Percentiles rank a stretch among this genome's conserved stretches.
Evolutionary conservation across 75 land plant species (phyloP).

Genomic region (Azolla pinnata): DNA sequence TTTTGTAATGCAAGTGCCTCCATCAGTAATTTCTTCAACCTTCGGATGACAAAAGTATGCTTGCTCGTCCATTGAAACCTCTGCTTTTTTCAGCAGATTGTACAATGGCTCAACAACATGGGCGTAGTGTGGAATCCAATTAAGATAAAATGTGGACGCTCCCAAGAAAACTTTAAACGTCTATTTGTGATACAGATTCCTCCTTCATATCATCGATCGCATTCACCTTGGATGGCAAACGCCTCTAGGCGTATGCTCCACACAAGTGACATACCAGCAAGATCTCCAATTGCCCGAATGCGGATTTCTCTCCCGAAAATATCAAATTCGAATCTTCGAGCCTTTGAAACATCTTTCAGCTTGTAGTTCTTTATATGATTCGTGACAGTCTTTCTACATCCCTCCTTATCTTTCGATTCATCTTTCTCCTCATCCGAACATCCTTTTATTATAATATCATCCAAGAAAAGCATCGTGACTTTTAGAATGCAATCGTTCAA

Average conservation of each 20-base stretch:
- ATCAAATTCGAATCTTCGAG: neutral
- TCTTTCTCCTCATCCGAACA: neutral
- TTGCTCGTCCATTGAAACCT: neutral
- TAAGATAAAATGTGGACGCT: neutral
- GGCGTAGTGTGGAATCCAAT: neutral
- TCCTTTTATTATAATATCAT: conserved; percentile 1
- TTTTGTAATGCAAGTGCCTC: neutral
- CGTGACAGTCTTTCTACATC: neutral
- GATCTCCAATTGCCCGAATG: neutral
- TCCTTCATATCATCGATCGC: neutral
- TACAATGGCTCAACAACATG: conserved; percentile 1
- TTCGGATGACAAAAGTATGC: neutral
- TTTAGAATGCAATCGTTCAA: conserved; percentile 1
- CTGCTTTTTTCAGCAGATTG: neutral
- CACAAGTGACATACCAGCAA: neutral
- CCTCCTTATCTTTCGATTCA: neutral
- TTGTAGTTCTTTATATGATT: neutral
- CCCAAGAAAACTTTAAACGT: neutral
- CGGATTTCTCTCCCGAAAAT: neutral
- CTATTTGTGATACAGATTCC: neutral
- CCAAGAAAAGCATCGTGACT: neutral
- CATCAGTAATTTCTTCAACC: neutral
- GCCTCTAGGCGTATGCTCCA: neutral
- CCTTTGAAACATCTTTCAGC: neutral
- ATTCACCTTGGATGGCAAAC: neutral